A percentile compares a stretch with the other conserved stretches of the same genome.
phyloP scores from a whole-genome alignment of 2,329 filamentous ascomycete species.

The Byssothecium circinans region DNA sequence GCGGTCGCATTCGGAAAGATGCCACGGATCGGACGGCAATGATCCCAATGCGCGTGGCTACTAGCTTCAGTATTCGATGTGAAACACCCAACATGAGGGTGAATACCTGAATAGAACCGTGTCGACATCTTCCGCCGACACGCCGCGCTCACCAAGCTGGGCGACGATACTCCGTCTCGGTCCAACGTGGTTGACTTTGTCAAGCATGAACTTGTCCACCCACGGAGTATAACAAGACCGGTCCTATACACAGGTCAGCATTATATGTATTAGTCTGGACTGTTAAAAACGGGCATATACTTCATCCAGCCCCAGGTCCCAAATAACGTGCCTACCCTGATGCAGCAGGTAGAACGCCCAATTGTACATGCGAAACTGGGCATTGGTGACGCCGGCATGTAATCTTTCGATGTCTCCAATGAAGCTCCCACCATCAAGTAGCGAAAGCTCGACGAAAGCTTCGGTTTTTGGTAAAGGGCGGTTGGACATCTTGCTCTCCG shows the following conservation, averaged over 20 bases:
- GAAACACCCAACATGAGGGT: background rate
- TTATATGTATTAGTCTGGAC: background rate
- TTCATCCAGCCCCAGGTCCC: slow-evolving; percentile 37
- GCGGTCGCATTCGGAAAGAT: slow-evolving; percentile 34
- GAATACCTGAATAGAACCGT: slow-evolving; percentile 34
- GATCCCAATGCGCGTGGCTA: slow-evolving; percentile 41
- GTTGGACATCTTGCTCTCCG: background rate
- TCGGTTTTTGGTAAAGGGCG: slow-evolving; percentile 18
- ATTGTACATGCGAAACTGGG: slow-evolving; percentile 39
- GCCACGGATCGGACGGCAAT: slow-evolving; percentile 32
- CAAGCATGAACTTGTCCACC: slow-evolving; percentile 37
- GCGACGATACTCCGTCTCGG: slow-evolving; percentile 30
- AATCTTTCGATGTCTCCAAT: slow-evolving; percentile 29
- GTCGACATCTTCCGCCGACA: slow-evolving; percentile 23
- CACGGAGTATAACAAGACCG: slow-evolving; percentile 36
- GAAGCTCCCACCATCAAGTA: slow-evolving; percentile 40
- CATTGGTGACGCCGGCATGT: slow-evolving; percentile 29
- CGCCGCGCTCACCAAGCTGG: slow-evolving; percentile 28
- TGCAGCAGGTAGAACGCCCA: slow-evolving; percentile 38
- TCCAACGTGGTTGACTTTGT: slow-evolving; percentile 28
- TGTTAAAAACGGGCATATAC: slow-evolving; percentile 15
- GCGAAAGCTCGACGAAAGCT: slow-evolving; percentile 26
- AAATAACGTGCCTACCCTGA: slow-evolving; percentile 28
- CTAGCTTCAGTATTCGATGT: background rate
- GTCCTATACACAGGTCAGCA: slow-evolving; percentile 22